Evolutionary conservation across 306 rosid genomes (phyloP).

Genomic region (Biancaea sappan): DNA sequence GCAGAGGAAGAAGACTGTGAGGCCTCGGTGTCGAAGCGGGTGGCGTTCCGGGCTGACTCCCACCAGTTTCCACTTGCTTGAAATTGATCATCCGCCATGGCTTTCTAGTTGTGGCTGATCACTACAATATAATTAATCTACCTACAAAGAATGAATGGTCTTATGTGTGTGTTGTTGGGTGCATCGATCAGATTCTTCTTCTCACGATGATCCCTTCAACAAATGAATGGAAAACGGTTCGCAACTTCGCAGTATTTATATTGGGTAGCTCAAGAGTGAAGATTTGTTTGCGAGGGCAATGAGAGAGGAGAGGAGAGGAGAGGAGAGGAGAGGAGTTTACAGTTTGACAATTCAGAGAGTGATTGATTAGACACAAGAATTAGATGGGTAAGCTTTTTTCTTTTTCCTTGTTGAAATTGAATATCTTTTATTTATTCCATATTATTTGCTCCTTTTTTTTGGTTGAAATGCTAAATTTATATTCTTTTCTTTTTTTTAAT

Average conservation of each 20-base stretch:
- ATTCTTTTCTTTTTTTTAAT: no score
- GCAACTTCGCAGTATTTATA: constrained; percentile 80
- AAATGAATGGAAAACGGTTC: constrained; percentile 74
- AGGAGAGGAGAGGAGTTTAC: constrained; percentile 64
- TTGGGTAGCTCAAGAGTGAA: constrained; percentile 36
- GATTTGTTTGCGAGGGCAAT: constrained; percentile 8
- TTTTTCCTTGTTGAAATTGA: constrained; percentile 19
- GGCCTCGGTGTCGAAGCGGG: constrained; percentile 66
- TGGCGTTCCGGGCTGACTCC: constrained; percentile 64
- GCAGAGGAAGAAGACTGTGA: constrained; percentile 72
- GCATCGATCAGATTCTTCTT: constrained; percentile 35
- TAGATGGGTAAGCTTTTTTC: constrained; percentile 33
- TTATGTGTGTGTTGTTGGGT: neutral
- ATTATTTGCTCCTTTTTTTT: constrained; percentile 4
- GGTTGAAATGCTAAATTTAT: neutral
- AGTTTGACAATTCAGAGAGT: constrained; percentile 45
- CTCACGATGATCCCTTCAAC: neutral
- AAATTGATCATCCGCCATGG: constrained; percentile 87
- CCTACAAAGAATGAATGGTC: neutral
- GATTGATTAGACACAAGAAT: constrained; percentile 68
- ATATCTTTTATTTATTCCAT: constrained; percentile 31
- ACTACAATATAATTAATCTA: neutral
- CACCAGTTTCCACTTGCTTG: constrained; percentile 86
- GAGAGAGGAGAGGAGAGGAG: constrained; percentile 44
- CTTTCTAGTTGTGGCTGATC: no score